These are phyloP conservation scores for Paraphaeosphaeria minitans DNA, from an alignment of 2,329 filamentous ascomycete genomes.

Conservation along the genomic window DNA sequence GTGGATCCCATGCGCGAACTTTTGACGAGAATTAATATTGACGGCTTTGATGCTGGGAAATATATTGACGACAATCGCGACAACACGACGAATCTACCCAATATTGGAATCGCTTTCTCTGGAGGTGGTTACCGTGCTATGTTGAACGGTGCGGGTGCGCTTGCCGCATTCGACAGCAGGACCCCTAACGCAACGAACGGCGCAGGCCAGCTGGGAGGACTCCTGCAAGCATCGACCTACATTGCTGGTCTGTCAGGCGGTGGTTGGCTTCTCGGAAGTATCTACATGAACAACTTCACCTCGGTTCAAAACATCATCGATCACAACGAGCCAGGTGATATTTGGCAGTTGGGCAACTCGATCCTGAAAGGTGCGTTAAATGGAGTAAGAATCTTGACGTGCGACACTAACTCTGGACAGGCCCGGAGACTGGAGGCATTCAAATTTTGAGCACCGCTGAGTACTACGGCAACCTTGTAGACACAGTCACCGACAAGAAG, in stretches of 20 bases:
- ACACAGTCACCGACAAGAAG: slow-evolving; percentile 65
- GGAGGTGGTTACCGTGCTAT: slow-evolving; percentile 88
- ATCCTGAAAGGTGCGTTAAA: slow-evolving; percentile 59
- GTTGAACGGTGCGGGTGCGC: slow-evolving; percentile 78
- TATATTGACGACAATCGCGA: slow-evolving; percentile 69
- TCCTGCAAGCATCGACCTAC: slow-evolving; percentile 83
- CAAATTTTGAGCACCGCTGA: slow-evolving; percentile 60
- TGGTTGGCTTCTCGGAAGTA: slow-evolving; percentile 81
- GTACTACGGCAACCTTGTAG: slow-evolving; percentile 67
- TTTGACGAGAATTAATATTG: slow-evolving; percentile 72
- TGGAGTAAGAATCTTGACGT: neutral
- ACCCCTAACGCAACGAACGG: slow-evolving; percentile 63
- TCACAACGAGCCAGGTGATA: slow-evolving; percentile 49
- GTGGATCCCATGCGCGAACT: slow-evolving; percentile 76
- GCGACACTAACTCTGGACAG: slow-evolving; percentile 18
- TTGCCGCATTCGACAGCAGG: slow-evolving; percentile 79
- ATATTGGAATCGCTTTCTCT: slow-evolving; percentile 77
- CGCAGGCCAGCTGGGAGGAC: slow-evolving; percentile 74
- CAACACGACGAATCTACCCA: slow-evolving; percentile 65
- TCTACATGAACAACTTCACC: slow-evolving; percentile 80
- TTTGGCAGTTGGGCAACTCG: slow-evolving; percentile 68
- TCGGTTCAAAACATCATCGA: slow-evolving; percentile 64
- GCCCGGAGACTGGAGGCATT: slow-evolving; percentile 57
- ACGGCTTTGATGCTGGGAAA: slow-evolving; percentile 73
- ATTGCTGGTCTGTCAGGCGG: slow-evolving; percentile 81